These are phyloP conservation scores for Rubus parviflorus DNA, from an alignment of 306 rosid species.

Conservation along the genomic window DNA sequence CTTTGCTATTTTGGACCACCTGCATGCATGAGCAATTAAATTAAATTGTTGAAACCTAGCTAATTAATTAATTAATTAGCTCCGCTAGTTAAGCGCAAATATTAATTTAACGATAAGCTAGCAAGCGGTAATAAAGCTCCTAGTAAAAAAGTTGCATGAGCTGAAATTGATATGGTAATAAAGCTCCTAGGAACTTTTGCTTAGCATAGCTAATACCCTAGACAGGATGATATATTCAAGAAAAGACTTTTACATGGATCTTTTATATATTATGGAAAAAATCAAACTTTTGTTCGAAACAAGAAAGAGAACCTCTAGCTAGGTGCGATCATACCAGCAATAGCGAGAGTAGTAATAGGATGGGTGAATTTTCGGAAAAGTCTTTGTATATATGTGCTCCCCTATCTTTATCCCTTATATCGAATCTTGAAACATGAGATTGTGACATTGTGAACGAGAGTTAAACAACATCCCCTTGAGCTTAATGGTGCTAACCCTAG, in stretches of 20 bases:
- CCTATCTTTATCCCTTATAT: neutral
- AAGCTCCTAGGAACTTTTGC: neutral
- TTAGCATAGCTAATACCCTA: neutral
- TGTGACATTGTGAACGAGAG: neutral
- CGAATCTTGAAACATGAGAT: neutral
- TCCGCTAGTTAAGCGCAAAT: neutral
- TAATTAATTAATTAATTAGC: neutral
- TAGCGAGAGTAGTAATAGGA: neutral
- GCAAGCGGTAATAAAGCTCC: neutral
- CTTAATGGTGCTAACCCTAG: neutral
- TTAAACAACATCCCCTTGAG: neutral
- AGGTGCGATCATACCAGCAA: neutral
- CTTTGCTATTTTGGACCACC: conserved; percentile 99
- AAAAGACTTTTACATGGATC: neutral
- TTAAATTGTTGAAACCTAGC: neutral
- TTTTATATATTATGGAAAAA: neutral
- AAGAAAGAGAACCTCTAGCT: neutral
- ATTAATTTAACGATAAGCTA: neutral
- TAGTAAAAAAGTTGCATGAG: neutral
- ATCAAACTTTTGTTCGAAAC: neutral
- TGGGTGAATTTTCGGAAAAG: neutral
- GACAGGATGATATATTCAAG: no score
- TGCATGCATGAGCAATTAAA: conserved; percentile 17
- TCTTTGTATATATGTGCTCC: neutral
- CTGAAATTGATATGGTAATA: no score